These are phyloP conservation scores for Sanguinoderma infundibulare DNA, from an alignment of 1,284 basidiomycete species.

Conservation along the genomic window DNA sequence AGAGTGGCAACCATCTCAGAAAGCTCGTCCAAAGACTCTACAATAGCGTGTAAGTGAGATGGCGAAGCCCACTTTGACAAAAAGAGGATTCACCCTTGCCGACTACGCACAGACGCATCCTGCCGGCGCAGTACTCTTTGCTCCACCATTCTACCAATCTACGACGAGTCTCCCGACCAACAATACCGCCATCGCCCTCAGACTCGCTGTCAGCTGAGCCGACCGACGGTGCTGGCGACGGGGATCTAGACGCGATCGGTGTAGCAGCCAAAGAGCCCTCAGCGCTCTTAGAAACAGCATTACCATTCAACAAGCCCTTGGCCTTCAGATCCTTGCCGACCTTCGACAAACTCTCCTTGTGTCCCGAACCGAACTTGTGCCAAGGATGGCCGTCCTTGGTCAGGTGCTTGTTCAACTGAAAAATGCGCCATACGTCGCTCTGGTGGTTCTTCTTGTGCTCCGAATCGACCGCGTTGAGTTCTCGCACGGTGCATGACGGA, in stretches of 20 bases:
- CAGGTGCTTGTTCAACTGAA: slow-evolving; percentile 93
- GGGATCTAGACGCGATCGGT: slow-evolving; percentile 55
- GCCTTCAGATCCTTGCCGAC: slow-evolving; percentile 61
- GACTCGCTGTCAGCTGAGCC: slow-evolving; percentile 56
- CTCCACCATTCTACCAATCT: slow-evolving; percentile 96
- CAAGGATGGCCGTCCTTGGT: slow-evolving; percentile 84
- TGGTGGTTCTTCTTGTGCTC: slow-evolving; percentile 99
- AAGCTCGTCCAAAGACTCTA: slow-evolving; percentile 85
- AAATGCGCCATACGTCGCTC: slow-evolving; percentile 95
- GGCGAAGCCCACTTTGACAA: neutral
- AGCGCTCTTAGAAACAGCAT: slow-evolving; percentile 28
- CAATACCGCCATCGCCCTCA: slow-evolving; percentile 73
- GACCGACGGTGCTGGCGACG: slow-evolving; percentile 68
- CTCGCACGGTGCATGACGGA: slow-evolving; percentile 89
- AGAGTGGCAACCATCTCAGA: slow-evolving; percentile 70
- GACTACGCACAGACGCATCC: slow-evolving; percentile 92
- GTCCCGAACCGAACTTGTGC: slow-evolving; percentile 95
- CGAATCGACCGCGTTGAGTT: slow-evolving; percentile 97
- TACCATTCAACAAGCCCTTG: slow-evolving; percentile 43
- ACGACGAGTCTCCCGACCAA: slow-evolving; percentile 89
- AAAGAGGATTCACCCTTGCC: slow-evolving; percentile 71
- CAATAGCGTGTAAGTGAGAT: neutral
- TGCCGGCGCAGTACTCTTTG: slow-evolving; percentile 90
- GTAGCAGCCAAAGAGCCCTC: slow-evolving; percentile 45
- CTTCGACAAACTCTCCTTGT: slow-evolving; percentile 83